Evolutionary conservation across 1,139 yeast species (phyloP).

Genomic region (Geotrichum fermentans): DNA sequence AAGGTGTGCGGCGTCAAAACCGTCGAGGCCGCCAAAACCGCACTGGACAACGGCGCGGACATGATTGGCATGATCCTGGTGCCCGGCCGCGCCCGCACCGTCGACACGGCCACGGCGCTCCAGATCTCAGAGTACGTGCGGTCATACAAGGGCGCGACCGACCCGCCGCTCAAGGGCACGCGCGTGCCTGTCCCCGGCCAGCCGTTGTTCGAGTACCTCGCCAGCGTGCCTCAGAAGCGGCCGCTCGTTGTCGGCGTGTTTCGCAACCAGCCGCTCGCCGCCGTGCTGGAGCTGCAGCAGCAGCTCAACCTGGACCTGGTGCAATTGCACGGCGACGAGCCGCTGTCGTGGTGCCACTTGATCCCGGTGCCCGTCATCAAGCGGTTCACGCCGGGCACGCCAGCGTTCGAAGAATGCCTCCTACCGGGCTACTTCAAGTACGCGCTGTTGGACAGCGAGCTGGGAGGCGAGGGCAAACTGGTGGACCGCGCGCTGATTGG

Average conservation of each 20-base stretch:
- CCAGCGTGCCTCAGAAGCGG: conserved; percentile 30
- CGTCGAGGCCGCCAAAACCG: conserved; percentile 60
- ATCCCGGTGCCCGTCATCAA: conserved; percentile 64
- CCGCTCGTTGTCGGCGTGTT: conserved; percentile 88
- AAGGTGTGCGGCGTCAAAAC: conserved; percentile 82
- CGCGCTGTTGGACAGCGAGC: conserved; percentile 77
- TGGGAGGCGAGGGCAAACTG: conserved; percentile 83
- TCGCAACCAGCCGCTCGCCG: conserved; percentile 68
- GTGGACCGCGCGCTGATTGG: conserved; percentile 64
- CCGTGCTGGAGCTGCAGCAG: conserved; percentile 48
- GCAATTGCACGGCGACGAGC: conserved; percentile 86
- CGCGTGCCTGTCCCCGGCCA: conserved; percentile 12
- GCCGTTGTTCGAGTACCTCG: neutral
- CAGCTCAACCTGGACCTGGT: conserved; percentile 64
- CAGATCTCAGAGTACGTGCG: conserved; percentile 45
- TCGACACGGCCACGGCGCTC: conserved; percentile 51
- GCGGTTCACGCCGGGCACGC: conserved; percentile 63
- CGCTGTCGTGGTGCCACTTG: conserved; percentile 49
- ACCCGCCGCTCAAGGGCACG: neutral
- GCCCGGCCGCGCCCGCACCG: conserved; percentile 72
- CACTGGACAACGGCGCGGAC: conserved; percentile 67
- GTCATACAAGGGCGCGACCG: conserved; percentile 13
- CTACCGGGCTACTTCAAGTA: conserved; percentile 45
- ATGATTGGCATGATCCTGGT: conserved; percentile 81
- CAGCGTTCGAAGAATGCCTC: conserved; percentile 35